Evolutionary conservation across 352 stramenopile genomes (phyloP).

Genomic region (Pythium phragmiticola): DNA sequence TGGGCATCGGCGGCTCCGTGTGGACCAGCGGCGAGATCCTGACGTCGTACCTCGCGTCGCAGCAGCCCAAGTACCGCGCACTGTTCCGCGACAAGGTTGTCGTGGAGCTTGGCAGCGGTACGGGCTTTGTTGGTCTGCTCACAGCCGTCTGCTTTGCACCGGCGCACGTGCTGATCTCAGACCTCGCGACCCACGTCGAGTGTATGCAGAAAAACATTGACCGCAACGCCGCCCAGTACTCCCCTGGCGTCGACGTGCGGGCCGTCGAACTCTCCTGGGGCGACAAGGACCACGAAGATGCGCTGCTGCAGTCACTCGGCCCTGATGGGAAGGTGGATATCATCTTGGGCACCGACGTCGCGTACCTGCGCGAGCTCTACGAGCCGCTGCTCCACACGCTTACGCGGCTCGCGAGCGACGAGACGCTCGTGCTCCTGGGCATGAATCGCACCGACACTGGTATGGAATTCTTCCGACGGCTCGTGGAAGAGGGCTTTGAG

Average conservation of each 20-base stretch:
- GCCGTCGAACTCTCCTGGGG: slow-evolving; percentile 66
- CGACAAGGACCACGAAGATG: slow-evolving; percentile 36
- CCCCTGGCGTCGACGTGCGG: slow-evolving; percentile 40
- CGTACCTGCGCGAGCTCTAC: slow-evolving; percentile 75
- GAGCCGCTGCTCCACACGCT: slow-evolving; percentile 71
- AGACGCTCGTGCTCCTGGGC: slow-evolving; percentile 66
- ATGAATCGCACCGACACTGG: slow-evolving; percentile 72
- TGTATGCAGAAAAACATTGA: slow-evolving; percentile 63
- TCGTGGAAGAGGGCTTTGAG: slow-evolving; percentile 69
- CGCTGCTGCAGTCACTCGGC: slow-evolving; percentile 40
- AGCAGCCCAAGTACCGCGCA: slow-evolving; percentile 43
- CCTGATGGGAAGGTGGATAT: slow-evolving; percentile 44
- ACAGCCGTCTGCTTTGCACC: slow-evolving; percentile 60
- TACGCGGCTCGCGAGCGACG: slow-evolving; percentile 33
- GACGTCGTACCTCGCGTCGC: slow-evolving; percentile 51
- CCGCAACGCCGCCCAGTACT: slow-evolving; percentile 38
- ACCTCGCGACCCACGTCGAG: slow-evolving; percentile 55
- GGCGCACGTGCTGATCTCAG: slow-evolving; percentile 58
- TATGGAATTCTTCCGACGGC: slow-evolving; percentile 62
- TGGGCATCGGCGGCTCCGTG: slow-evolving; percentile 79
- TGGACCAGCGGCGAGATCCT: slow-evolving; percentile 84
- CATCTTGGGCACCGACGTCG: slow-evolving; percentile 81
- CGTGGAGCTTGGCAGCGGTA: slow-evolving; percentile 78
- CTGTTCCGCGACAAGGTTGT: slow-evolving; percentile 63
- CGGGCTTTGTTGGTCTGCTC: slow-evolving; percentile 72